phyloP scores from a whole-genome alignment of 257 asterid species.

The Nicotiana attenuata region DNA sequence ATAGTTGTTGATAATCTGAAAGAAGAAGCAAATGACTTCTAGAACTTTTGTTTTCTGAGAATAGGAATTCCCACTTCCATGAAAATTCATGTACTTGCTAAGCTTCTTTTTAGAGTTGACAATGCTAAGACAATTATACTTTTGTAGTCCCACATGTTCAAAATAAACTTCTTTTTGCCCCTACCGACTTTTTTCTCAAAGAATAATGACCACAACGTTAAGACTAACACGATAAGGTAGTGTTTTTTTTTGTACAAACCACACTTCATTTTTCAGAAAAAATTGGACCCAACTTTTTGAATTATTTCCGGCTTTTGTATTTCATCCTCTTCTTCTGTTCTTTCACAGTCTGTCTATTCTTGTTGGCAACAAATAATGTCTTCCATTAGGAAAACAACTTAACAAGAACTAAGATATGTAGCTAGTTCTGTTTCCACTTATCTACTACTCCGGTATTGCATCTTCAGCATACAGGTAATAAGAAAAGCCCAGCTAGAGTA shows the following conservation, averaged over 20 bases:
- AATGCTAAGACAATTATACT: background rate
- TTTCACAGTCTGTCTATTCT: background rate
- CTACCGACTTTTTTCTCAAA: background rate
- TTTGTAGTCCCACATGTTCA: background rate
- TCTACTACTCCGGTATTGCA: background rate
- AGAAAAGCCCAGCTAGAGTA: background rate
- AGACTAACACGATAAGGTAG: too few species aligned
- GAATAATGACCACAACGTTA: constrained; percentile 1
- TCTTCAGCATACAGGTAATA: background rate
- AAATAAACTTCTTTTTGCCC: background rate
- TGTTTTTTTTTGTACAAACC: background rate
- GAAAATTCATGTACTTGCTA: background rate
- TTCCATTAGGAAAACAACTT: constrained; percentile 26
- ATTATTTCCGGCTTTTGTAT: background rate
- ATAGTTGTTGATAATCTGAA: too few species aligned
- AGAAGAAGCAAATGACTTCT: too few species aligned
- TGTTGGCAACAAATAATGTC: constrained; percentile 27
- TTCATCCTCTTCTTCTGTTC: background rate
- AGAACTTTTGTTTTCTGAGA: background rate
- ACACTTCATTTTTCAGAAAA: background rate
- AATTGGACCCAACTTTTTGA: background rate
- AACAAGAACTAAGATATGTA: constrained; percentile 20
- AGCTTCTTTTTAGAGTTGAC: background rate
- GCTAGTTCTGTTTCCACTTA: background rate
- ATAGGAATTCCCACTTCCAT: background rate